Conservation (phyloP, 2,329 filamentous ascomycete genomes). For the Botrytis byssoidea region DNA sequence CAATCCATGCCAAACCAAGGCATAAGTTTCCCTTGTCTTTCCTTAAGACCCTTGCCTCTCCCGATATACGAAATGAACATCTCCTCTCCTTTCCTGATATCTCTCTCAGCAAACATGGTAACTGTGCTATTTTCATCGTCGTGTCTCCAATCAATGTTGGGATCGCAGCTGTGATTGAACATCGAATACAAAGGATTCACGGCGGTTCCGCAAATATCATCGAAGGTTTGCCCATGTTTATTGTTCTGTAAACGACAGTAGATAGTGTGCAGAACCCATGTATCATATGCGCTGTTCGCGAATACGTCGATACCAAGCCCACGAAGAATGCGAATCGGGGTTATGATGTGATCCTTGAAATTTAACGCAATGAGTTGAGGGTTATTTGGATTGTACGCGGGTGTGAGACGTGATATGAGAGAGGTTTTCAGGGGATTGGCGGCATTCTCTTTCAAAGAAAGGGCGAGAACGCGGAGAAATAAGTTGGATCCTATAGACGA, state of each 20-base stretch:
- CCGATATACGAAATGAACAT: slow-evolving; percentile 35
- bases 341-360: slow-evolving; percentile 34
- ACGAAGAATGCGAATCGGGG: slow-evolving; percentile 35
- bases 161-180: slow-evolving; percentile 40
- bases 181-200: slow-evolving; percentile 37
- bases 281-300: slow-evolving; percentile 34
- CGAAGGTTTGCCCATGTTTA: slow-evolving; percentile 34
- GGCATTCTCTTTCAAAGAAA: slow-evolving; percentile 32
- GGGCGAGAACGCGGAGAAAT: slow-evolving; percentile 35
- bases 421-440: slow-evolving; percentile 35
- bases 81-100: slow-evolving; percentile 32
- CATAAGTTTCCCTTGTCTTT: slow-evolving; percentile 21
- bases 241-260: slow-evolving; percentile 40
- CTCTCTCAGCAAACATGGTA: slow-evolving; percentile 32
- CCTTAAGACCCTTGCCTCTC: slow-evolving; percentile 10
- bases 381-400: slow-evolving; percentile 33
- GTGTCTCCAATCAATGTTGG: slow-evolving; percentile 37
- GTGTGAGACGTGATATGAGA: slow-evolving; percentile 36
- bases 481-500: slow-evolving; percentile 36
- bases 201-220: slow-evolving; percentile 35
- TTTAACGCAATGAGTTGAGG: slow-evolving; percentile 37
- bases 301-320: slow-evolving; percentile 37
- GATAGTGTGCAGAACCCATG: slow-evolving; percentile 38
- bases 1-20: slow-evolving; percentile 25
- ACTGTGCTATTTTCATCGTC: slow-evolving; percentile 31